Percentiles rank a stretch among this genome's conserved stretches.
Evolutionary conservation across 352 stramenopile genomes (phyloP).

Genomic region (Globisporangium canariense): DNA sequence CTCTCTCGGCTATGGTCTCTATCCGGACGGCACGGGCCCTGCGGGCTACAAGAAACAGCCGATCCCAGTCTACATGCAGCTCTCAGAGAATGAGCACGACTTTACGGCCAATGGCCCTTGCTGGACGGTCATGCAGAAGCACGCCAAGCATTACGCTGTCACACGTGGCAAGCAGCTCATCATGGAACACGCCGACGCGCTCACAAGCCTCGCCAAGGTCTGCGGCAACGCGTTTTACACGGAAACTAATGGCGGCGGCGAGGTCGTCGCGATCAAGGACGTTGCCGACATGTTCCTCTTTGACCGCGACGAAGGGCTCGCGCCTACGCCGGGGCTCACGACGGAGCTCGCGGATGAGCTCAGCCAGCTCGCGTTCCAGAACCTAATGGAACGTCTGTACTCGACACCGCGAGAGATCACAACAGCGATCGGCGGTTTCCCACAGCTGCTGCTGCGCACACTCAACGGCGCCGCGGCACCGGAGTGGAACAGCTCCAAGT

Average conservation of each 20-base stretch:
- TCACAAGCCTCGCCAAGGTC: constrained; percentile 32
- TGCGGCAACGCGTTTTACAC: constrained; percentile 54
- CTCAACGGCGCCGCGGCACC: constrained; percentile 41
- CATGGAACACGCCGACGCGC: constrained; percentile 33
- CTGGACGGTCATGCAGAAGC: constrained; percentile 50
- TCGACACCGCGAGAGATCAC: constrained; percentile 63
- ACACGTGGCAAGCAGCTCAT: constrained; percentile 39
- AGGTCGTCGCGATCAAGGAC: constrained; percentile 67
- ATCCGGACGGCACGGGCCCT: constrained; percentile 60
- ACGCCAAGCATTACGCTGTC: constrained; percentile 44
- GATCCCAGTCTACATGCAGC: constrained; percentile 76
- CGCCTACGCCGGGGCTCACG: constrained; percentile 43
- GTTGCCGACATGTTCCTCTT: constrained; percentile 75
- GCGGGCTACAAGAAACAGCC: constrained; percentile 56
- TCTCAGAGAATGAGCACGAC: constrained; percentile 76
- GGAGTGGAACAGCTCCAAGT: constrained; percentile 23
- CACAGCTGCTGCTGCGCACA: constrained; percentile 57
- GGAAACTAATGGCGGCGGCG: constrained; percentile 24
- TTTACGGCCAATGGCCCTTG: constrained; percentile 72
- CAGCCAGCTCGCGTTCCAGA: constrained; percentile 59
- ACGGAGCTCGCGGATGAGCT: constrained; percentile 43
- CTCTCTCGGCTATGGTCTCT: constrained; percentile 65
- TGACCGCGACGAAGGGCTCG: constrained; percentile 55
- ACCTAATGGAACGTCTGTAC: constrained; percentile 73
- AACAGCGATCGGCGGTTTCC: constrained; percentile 65